phyloP scores from a whole-genome alignment of 805 yeast species.

The Yarrowia keelungensis region DNA sequence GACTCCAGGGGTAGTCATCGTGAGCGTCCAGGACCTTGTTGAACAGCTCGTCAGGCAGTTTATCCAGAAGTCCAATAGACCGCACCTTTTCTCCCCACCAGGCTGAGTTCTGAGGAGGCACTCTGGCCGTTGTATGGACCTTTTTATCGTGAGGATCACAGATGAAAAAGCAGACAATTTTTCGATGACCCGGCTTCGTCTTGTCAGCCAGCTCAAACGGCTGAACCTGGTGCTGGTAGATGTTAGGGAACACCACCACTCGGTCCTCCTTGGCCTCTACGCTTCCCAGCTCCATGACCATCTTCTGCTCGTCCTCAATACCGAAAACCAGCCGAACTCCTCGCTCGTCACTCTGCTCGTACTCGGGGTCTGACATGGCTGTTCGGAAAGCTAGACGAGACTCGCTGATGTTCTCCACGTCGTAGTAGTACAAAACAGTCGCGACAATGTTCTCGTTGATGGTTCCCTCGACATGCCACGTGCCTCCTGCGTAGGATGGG shows the following conservation, averaged over 20 bases:
- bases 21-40: conserved; percentile 23
- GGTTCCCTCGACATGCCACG: conserved; percentile 57
- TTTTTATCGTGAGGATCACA: conserved; percentile 51
- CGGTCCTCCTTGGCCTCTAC: conserved; percentile 48
- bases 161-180: conserved; percentile 54
- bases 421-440: conserved; percentile 54
- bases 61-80: conserved; percentile 1
- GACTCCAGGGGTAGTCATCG: conserved; percentile 33
- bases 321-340: conserved; percentile 49
- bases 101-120: conserved; percentile 53
- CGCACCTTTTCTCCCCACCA: conserved; percentile 49
- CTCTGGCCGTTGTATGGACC: conserved; percentile 49
- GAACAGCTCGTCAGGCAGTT: conserved; percentile 36
- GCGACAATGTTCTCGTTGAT: conserved; percentile 55
- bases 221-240: conserved; percentile 53
- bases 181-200: conserved; percentile 52
- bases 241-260: conserved; percentile 53
- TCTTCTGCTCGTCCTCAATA: conserved; percentile 48
- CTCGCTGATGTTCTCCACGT: conserved; percentile 52
- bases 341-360: conserved; percentile 51
- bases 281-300: conserved; percentile 48
- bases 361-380: conserved; percentile 44
- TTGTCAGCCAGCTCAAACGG: conserved; percentile 52
- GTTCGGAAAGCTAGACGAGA: conserved; percentile 50
- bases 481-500: conserved; percentile 53